Evolutionary conservation across 2,329 filamentous ascomycete genomes (phyloP).

Genomic region (Akanthomyces lecanii): DNA sequence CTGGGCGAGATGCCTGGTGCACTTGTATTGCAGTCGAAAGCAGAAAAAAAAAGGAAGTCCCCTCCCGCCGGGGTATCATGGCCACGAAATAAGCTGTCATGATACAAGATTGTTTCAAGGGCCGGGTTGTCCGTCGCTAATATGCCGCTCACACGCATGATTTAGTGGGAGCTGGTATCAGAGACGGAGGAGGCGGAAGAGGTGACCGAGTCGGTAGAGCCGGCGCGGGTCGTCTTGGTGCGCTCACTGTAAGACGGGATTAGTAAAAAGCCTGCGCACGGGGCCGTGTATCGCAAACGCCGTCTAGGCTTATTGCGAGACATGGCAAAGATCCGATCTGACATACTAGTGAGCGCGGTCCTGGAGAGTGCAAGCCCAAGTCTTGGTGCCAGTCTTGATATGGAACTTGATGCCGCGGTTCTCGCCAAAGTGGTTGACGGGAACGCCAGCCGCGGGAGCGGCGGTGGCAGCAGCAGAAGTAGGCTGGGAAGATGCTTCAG

Average conservation of each 20-base stretch:
- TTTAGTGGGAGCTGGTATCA: slow-evolving; percentile 11
- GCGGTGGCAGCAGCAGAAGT: slow-evolving; percentile 16
- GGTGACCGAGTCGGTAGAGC: slow-evolving; percentile 33
- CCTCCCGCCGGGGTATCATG: neutral
- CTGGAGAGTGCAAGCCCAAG: slow-evolving; percentile 39
- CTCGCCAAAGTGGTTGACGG: slow-evolving; percentile 28
- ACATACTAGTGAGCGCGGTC: slow-evolving; percentile 44
- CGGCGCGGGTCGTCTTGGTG: slow-evolving; percentile 33
- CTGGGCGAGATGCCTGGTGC: neutral
- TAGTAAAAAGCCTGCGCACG: slow-evolving; percentile 15
- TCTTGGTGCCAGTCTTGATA: slow-evolving; percentile 40
- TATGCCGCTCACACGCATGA: neutral
- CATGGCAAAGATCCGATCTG: neutral
- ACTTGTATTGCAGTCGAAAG: neutral
- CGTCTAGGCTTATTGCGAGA: neutral
- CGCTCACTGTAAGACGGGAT: slow-evolving; percentile 33
- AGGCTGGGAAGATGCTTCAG: slow-evolving; percentile 16
- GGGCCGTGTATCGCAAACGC: neutral
- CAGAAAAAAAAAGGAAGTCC: neutral
- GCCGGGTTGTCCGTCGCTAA: neutral
- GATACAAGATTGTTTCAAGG: neutral
- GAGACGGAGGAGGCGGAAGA: slow-evolving; percentile 27
- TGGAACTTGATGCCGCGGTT: slow-evolving; percentile 42
- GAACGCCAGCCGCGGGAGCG: slow-evolving; percentile 21
- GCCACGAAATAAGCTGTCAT: neutral